Evolutionary conservation across 148 eudicot species (phyloP).

Genomic region (Mesembryanthemum crystallinum): DNA sequence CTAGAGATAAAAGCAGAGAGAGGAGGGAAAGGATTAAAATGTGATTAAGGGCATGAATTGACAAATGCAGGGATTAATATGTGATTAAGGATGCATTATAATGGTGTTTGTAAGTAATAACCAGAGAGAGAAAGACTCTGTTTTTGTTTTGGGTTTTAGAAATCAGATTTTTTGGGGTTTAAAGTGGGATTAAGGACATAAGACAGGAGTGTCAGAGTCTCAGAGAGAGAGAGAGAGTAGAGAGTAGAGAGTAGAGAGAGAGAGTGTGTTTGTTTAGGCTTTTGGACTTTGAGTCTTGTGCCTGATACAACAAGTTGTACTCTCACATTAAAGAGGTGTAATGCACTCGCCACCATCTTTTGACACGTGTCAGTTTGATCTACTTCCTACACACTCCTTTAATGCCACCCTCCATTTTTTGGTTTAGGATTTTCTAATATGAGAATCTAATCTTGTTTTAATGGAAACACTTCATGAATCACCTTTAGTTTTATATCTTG

Average conservation of each 20-base stretch:
- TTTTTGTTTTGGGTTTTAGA: no score
- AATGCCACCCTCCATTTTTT: no score
- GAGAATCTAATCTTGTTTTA: no score
- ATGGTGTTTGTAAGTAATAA: background rate
- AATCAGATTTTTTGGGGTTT: background rate
- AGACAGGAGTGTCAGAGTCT: conserved; percentile 4
- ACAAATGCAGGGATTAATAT: conserved; percentile 8
- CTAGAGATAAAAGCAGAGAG: background rate
- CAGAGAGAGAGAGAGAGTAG: background rate
- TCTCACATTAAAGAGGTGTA: background rate
- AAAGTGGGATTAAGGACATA: background rate
- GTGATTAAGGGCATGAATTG: background rate
- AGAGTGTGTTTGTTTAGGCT: no score
- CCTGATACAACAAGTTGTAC: background rate
- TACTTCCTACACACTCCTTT: background rate
- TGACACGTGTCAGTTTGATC: conserved; percentile 13
- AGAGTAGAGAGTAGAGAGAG: no score
- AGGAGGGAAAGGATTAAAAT: background rate
- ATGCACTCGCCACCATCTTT: background rate
- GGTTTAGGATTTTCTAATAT: no score
- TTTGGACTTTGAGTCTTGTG: background rate
- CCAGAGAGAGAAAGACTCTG: background rate
- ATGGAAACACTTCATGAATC: no score
- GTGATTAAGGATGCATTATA: conserved; percentile 14
- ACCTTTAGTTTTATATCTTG: no score